These are phyloP conservation scores for Stephanodiscus minutulus DNA, from an alignment of 108 stramenopile genomes.

Conservation along the genomic window DNA sequence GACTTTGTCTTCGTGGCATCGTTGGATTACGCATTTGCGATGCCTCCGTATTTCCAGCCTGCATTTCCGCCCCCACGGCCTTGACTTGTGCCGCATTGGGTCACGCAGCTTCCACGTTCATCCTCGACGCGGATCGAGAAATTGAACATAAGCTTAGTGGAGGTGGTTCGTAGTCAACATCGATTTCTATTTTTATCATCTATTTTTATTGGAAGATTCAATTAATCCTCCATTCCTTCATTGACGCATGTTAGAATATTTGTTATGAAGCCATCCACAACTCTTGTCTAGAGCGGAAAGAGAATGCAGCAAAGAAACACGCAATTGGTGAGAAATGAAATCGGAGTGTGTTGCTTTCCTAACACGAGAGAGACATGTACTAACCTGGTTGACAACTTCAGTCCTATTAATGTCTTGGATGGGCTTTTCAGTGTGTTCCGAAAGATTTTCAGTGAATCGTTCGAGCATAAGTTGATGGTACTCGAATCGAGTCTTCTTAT, in stretches of 20 bases:
- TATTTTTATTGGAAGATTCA: no score
- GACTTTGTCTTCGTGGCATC: conserved; percentile 51
- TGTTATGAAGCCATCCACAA: conserved; percentile 92
- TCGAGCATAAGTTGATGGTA: conserved; percentile 99
- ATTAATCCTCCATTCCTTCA: conserved; percentile 80
- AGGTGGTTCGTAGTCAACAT: no score
- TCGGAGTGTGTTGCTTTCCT: no score
- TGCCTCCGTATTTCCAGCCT: conserved; percentile 68
- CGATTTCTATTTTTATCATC: no score
- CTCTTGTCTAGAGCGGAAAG: conserved; percentile 71
- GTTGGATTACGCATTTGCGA: conserved; percentile 64
- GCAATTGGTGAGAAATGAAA: neutral
- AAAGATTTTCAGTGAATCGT: conserved; percentile 93
- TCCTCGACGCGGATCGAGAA: neutral
- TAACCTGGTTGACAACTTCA: conserved; percentile 91
- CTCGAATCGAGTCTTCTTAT: conserved; percentile 92
- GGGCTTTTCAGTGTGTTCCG: conserved; percentile 84
- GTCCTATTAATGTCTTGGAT: conserved; percentile 90
- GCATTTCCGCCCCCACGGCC: conserved; percentile 64
- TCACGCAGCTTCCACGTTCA: conserved; percentile 39
- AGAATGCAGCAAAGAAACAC: neutral
- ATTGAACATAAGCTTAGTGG: no score
- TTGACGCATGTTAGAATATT: conserved; percentile 90
- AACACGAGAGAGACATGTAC: neutral
- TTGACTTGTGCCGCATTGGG: conserved; percentile 78